Percentiles rank a stretch among this genome's conserved stretches.
These are phyloP conservation scores for Rhododendron simsii DNA, from an alignment of 148 eudicot species.

Conservation along the genomic window DNA sequence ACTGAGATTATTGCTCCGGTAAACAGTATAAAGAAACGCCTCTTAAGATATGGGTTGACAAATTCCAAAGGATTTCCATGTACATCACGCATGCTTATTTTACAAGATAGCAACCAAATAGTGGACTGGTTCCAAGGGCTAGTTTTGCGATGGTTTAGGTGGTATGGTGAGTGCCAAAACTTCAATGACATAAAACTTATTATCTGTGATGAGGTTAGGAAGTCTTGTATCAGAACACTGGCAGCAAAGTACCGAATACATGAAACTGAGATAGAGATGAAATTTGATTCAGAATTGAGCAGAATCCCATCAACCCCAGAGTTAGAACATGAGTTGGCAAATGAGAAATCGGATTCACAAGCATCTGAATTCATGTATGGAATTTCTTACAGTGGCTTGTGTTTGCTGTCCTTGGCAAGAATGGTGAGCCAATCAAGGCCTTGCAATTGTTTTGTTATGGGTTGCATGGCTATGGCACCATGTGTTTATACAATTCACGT, in stretches of 20 bases:
- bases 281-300: conserved; percentile 56
- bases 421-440: conserved; percentile 60
- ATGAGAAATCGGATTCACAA: conserved; percentile 25
- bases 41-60: conserved; percentile 59
- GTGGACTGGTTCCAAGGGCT: conserved; percentile 80
- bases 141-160: conserved; percentile 65
- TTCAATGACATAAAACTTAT: conserved; percentile 55
- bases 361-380: conserved; percentile 37
- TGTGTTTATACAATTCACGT: conserved; percentile 80
- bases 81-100: conserved; percentile 47
- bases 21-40: conserved; percentile 53
- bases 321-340: conserved; percentile 36
- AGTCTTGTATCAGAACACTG: conserved; percentile 80
- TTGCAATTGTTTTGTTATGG: conserved; percentile 72
- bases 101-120: conserved; percentile 62
- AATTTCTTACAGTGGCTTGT: conserved; percentile 53
- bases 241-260: conserved; percentile 71
- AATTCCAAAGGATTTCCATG: conserved; percentile 57
- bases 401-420: conserved; percentile 69
- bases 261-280: conserved; percentile 64
- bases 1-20: conserved; percentile 63
- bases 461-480: conserved; percentile 59
- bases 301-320: conserved; percentile 64
- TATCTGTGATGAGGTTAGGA: conserved; percentile 52
- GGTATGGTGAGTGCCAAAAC: conserved; percentile 65